phyloP scores from a whole-genome alignment of 1,139 yeast species.

The Pichia sp. region DNA sequence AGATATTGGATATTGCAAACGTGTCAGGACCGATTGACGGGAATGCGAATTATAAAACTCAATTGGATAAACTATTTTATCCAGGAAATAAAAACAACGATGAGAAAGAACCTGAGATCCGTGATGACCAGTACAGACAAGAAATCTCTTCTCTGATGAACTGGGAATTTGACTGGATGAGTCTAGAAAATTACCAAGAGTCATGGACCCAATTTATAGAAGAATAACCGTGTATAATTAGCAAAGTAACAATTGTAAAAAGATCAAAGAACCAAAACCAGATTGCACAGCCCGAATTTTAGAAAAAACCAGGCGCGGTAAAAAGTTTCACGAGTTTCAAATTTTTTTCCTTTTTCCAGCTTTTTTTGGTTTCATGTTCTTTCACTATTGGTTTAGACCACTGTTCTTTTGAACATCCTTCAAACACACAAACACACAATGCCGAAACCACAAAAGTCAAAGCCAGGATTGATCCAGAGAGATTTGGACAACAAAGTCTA shows the following conservation, averaged over 20 bases:
- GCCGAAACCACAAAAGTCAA: slow-evolving; percentile 15
- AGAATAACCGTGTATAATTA: too few relatives aligned
- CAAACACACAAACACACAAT: background rate
- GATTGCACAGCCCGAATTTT: too few relatives aligned
- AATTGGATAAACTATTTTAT: background rate
- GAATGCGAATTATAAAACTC: background rate
- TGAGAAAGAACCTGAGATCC: background rate
- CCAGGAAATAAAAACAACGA: background rate
- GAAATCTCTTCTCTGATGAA: slow-evolving; percentile 5
- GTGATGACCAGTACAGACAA: background rate
- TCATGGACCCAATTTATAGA: background rate
- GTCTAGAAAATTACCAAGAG: slow-evolving; percentile 2
- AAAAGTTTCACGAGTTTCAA: background rate
- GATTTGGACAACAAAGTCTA: slow-evolving; percentile 33
- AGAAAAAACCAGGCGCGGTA: slow-evolving; percentile 9
- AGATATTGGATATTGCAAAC: slow-evolving; percentile 22
- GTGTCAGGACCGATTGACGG: slow-evolving; percentile 20
- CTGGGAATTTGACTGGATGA: slow-evolving; percentile 5
- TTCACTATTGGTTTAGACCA: too few relatives aligned
- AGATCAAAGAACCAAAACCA: too few relatives aligned
- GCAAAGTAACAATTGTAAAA: too few relatives aligned
- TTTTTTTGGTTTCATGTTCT: slow-evolving; percentile 3
- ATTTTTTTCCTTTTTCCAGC: background rate
- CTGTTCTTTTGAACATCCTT: too few relatives aligned
- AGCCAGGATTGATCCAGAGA: slow-evolving; percentile 28